Evolutionary conservation across 1,284 basidiomycete genomes (phyloP).

Genomic region (Phellopilus nigrolimitatus): DNA sequence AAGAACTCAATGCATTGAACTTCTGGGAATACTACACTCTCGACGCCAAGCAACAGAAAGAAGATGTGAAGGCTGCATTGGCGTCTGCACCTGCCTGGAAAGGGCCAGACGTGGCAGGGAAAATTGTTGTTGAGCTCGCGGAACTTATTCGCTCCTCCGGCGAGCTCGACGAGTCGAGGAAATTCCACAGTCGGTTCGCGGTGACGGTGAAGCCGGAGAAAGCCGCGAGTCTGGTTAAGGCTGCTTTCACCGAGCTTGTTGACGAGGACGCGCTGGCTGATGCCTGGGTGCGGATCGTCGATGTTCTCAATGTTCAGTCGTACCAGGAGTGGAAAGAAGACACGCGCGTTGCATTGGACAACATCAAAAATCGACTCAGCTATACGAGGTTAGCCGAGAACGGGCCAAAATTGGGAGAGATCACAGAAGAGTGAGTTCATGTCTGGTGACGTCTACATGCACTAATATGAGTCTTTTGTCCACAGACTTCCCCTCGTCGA

Average conservation of each 20-base stretch:
- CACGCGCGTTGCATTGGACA: constrained; percentile 65
- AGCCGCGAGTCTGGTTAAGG: constrained; percentile 67
- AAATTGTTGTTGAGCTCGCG: constrained; percentile 66
- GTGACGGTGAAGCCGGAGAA: constrained; percentile 54
- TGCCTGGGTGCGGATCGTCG: constrained; percentile 72
- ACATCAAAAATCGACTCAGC: constrained; percentile 70
- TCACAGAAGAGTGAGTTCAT: constrained; percentile 63
- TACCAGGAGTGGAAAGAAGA: constrained; percentile 87
- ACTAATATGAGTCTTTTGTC: constrained; percentile 14
- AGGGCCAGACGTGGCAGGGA: constrained; percentile 51
- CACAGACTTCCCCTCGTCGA: constrained; percentile 78
- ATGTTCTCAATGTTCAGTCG: constrained; percentile 82
- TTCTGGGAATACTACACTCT: constrained; percentile 94
- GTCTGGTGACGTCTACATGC: not conserved
- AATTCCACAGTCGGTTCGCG: constrained; percentile 63
- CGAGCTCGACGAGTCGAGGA: constrained; percentile 53
- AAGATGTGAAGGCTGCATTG: constrained; percentile 48
- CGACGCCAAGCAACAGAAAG: constrained; percentile 59
- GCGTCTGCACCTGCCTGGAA: constrained; percentile 47
- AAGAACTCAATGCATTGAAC: constrained; percentile 58
- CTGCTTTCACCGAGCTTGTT: constrained; percentile 54
- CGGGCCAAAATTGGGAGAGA: constrained; percentile 83
- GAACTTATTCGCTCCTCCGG: constrained; percentile 50
- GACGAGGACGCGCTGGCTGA: constrained; percentile 57
- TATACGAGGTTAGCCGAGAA: constrained; percentile 79